Base-by-base conservation (phyloP, 2,329 filamentous ascomycete genomes). In the Harringtonia lauricola region DNA sequence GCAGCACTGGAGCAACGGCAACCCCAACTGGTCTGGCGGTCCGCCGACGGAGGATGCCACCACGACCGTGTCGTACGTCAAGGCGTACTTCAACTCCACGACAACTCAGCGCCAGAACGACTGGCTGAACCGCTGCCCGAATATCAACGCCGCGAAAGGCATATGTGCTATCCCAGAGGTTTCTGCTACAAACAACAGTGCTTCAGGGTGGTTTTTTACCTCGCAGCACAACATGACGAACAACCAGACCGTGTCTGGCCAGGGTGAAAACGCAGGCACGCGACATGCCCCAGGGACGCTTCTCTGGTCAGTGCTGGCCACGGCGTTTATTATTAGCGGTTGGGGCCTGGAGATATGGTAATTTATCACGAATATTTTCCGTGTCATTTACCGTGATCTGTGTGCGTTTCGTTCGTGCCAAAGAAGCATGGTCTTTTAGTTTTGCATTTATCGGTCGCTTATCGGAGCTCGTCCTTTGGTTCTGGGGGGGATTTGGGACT, bases 1-100 rank as follows among this genome's bases (percentile, higher is more conserved):
- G 44, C 82, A 79, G 53, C 84, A 89, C 58, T 80, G 84, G 84
- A 86, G 81, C 57, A 89, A 88, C 52, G 84, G 84, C 29, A 81
- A 88, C 55, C 57, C 67, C 7, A 55, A 65, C 2, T 90, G 85
- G 85, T 83, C 79, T 34, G 77, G 69, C 13, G 85, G 84, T 0
- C 85, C 85, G 3, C 84, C 85, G 0, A 51, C 52, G 0, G 49
- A 65, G 29, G 79, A 88, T 53, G 76, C 83, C 0, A 62, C 71
- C 17, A 66, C 86, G 52, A 74, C 70, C 8, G 68, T 89, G 21
- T 73, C 69, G 31, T 87, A 87, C 54, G 71, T 87, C 45, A 86
- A 85, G 58, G 80, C 79, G 0, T 90, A 89, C 60, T 90, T 88
- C 65, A 89, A 89, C 65, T 80, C 80, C 15, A 79, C 80, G 3